A percentile compares a stretch with the other conserved stretches of the same genome.
phyloP scores from a whole-genome alignment of 371 early-diverging fungal genomes.

The Encephalitozoon hellem region DNA sequence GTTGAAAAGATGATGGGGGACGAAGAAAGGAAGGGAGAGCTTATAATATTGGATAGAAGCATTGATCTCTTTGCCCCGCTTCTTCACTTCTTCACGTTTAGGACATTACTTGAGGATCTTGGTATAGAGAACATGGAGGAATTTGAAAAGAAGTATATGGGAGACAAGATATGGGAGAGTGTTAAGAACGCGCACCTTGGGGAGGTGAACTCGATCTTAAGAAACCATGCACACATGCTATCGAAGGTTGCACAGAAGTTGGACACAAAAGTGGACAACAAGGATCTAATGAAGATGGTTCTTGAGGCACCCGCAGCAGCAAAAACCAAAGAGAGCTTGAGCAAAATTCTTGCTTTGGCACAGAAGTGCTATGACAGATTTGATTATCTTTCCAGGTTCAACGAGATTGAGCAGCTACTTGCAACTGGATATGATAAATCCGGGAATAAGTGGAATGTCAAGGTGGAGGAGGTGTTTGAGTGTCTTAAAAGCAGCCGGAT shows the following conservation, averaged over 20 bases:
- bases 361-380: conserved; percentile 50
- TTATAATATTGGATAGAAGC: conserved; percentile 55
- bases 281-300: conserved; percentile 54
- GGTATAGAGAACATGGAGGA: conserved; percentile 26
- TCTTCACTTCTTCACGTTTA: conserved; percentile 59
- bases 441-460: conserved; percentile 36
- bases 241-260: conserved; percentile 35
- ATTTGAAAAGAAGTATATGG: conserved; percentile 26
- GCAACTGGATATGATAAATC: conserved; percentile 47
- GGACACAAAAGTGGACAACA: conserved; percentile 42
- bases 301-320: conserved; percentile 58
- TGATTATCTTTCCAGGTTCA: conserved; percentile 32
- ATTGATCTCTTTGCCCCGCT: conserved; percentile 58
- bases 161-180: conserved; percentile 46
- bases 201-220: conserved; percentile 52
- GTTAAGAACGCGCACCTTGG: conserved; percentile 56
- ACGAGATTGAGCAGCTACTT: conserved; percentile 53
- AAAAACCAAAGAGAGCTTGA: conserved; percentile 50
- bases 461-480: conserved; percentile 40
- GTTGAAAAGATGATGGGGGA: background rate
- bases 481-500: conserved; percentile 30
- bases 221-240: conserved; percentile 40
- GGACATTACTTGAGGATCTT: conserved; percentile 44
- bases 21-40: background rate
- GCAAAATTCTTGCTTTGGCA: conserved; percentile 37